A percentile compares a stretch with the other conserved stretches of the same genome.
These are phyloP conservation scores for Tetradesmus obliquus DNA, from an alignment of 139 green algal species.

Conservation along the genomic window DNA sequence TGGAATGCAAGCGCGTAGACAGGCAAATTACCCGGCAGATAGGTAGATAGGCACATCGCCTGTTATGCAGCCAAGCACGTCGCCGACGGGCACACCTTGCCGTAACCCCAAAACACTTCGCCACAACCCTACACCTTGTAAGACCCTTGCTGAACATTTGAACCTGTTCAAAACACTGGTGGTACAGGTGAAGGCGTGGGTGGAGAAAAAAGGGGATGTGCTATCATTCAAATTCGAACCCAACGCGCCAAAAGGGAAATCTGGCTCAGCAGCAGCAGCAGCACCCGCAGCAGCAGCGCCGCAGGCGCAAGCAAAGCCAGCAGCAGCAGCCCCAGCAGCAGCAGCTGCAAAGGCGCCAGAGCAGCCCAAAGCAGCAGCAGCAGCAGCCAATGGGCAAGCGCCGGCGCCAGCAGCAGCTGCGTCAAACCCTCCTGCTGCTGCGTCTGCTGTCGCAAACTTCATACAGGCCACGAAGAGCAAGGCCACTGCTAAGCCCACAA, in stretches of 20 bases:
- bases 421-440: neutral
- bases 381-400: neutral
- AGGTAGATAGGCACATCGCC: neutral
- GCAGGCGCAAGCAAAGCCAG: slow-evolving; percentile 3
- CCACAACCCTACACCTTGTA: too few species aligned
- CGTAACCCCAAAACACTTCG: too few species aligned
- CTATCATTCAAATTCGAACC: slow-evolving; percentile 37
- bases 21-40: neutral
- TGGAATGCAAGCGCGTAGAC: too few species aligned
- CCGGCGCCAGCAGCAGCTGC: slow-evolving; percentile 4
- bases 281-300: slow-evolving; percentile 6
- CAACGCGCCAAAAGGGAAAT: neutral
- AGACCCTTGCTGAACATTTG: neutral
- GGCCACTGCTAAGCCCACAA: slow-evolving; percentile 10
- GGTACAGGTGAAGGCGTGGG: slow-evolving; percentile 37
- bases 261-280: slow-evolving; percentile 12
- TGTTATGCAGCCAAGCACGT: neutral
- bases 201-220: slow-evolving; percentile 19
- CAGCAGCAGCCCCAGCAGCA: slow-evolving; percentile 27
- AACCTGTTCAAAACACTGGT: neutral
- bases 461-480: slow-evolving; percentile 45
- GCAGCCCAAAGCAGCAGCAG: neutral
- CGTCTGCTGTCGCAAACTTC: slow-evolving; percentile 30
- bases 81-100: too few species aligned
- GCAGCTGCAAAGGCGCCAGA: neutral